Evolutionary conservation across 2,329 filamentous ascomycete species (phyloP).

Genomic region (Alternaria postmessia): DNA sequence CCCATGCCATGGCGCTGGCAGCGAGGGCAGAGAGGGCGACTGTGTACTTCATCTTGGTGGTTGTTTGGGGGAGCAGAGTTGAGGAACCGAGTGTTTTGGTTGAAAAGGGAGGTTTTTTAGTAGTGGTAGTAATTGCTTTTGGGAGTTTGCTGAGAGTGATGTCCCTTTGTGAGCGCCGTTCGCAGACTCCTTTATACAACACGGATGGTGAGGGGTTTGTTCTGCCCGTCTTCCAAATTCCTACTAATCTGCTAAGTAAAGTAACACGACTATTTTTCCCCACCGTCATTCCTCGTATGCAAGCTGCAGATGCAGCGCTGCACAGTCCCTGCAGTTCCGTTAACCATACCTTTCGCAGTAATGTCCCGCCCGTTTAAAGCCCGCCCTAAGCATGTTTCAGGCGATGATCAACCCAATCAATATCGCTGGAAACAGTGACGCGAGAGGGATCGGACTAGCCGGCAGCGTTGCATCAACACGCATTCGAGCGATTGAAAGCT

Average conservation of each 20-base stretch:
- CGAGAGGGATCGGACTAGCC: neutral
- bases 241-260: neutral
- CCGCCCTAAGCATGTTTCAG: neutral
- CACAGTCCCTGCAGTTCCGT: constrained; percentile 1
- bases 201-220: neutral
- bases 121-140: neutral
- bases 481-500: neutral
- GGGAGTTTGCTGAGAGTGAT: constrained; percentile 1
- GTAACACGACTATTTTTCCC: constrained; percentile 1
- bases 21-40: constrained; percentile 20
- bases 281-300: neutral
- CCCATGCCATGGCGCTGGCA: constrained; percentile 5
- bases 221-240: neutral
- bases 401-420: neutral
- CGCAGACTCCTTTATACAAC: neutral
- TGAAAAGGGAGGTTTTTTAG: neutral
- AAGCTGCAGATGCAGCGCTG: neutral
- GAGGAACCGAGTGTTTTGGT: neutral
- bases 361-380: constrained; percentile 1
- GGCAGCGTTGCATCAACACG: neutral
- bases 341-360: neutral
- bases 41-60: constrained; percentile 46
- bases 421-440: constrained; percentile 2
- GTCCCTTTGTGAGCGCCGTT: neutral
- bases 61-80: neutral